Evolutionary conservation across 108 stramenopile species (phyloP).

Genomic region (Cyclotella kingstonii): DNA sequence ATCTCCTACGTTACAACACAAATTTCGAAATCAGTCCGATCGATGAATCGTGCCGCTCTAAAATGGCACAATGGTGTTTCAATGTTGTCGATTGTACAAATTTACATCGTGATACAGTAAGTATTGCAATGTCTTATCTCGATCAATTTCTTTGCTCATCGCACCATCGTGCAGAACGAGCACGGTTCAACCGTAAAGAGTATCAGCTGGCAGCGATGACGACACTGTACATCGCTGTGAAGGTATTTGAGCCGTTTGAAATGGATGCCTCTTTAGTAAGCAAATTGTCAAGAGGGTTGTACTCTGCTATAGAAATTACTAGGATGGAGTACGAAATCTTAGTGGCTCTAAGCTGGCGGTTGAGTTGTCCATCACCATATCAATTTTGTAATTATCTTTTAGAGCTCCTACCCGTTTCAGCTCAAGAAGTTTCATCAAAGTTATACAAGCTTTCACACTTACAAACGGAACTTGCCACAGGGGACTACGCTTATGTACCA

Average conservation of each 20-base stretch:
- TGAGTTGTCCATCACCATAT: conserved; percentile 58
- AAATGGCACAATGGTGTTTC: conserved; percentile 64
- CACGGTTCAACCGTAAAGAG: conserved; percentile 43
- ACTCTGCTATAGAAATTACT: conserved; percentile 70
- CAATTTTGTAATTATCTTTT: conserved; percentile 22
- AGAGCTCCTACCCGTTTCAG: conserved; percentile 21
- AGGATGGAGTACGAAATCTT: conserved; percentile 68
- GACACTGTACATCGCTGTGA: conserved; percentile 59
- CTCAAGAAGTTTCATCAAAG: conserved; percentile 1
- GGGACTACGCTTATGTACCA: conserved; percentile 32
- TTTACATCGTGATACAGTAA: conserved; percentile 62
- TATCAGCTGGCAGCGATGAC: conserved; percentile 67
- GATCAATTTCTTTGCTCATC: conserved; percentile 58
- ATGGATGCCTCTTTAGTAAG: conserved; percentile 75
- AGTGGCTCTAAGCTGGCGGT: conserved; percentile 62
- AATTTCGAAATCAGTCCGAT: neutral
- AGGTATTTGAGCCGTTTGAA: conserved; percentile 63
- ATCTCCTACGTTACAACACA: neutral
- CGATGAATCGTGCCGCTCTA: conserved; percentile 58
- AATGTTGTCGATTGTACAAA: conserved; percentile 56
- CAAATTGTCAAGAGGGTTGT: conserved; percentile 66
- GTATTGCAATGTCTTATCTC: conserved; percentile 55
- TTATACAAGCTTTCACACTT: conserved; percentile 28
- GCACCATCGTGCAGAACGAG: conserved; percentile 24
- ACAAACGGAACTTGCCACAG: conserved; percentile 28